Percentiles rank a stretch among this genome's conserved stretches.
Evolutionary conservation across 345 rosid species (phyloP).

Genomic region (Rhodamnia rubescens): DNA sequence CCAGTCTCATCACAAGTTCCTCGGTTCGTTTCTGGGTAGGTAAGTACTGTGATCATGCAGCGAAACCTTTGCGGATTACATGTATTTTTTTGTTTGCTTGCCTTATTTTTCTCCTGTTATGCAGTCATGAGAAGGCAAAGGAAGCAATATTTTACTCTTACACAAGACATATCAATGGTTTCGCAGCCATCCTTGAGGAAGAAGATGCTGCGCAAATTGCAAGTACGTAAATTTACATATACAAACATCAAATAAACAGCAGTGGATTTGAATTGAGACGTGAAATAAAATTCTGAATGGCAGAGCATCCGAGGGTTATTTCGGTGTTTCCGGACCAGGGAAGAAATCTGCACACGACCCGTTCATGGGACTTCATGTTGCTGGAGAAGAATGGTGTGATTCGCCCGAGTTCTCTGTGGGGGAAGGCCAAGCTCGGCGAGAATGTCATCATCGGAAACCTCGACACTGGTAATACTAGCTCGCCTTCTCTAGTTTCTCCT

Average conservation of each 20-base stretch:
- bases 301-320: conserved; percentile 40
- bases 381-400: conserved; percentile 23
- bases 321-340: conserved; percentile 31
- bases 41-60: neutral
- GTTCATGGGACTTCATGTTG: conserved; percentile 47
- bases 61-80: neutral
- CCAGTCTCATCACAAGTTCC: conserved; percentile 35
- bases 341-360: conserved; percentile 41
- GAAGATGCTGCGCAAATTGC: conserved; percentile 33
- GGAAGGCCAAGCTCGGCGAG: conserved; percentile 32
- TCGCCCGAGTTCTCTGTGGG: conserved; percentile 20
- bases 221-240: conserved; percentile 5
- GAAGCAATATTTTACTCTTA: conserved; percentile 39
- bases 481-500: neutral
- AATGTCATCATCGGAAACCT: conserved; percentile 43
- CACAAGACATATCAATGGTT: conserved; percentile 43
- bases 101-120: neutral
- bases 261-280: neutral
- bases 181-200: conserved; percentile 39
- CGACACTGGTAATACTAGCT: conserved; percentile 32
- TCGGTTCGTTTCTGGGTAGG: conserved; percentile 46
- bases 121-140: conserved; percentile 30
- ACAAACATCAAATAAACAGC: neutral
- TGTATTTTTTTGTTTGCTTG: neutral
- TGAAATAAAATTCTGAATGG: neutral